phyloP scores from a whole-genome alignment of 805 yeast species.

The Saturnispora quitensis region DNA sequence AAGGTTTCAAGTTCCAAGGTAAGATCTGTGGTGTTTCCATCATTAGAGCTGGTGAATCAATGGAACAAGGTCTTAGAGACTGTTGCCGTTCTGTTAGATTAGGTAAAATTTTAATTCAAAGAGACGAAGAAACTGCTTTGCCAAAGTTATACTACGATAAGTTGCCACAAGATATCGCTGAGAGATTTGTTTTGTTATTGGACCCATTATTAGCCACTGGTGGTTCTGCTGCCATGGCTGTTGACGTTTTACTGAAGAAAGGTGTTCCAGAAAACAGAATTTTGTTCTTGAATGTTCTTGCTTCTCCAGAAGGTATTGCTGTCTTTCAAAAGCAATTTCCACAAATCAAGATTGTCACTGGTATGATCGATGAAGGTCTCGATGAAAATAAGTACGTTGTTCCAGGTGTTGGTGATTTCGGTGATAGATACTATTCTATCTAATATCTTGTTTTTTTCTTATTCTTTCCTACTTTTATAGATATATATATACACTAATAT shows the following conservation, averaged over 20 bases:
- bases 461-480: not conserved
- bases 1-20: conserved; percentile 78
- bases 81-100: conserved; percentile 94
- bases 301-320: conserved; percentile 89
- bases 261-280: conserved; percentile 88
- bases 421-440: conserved; percentile 93
- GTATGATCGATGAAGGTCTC: conserved; percentile 81
- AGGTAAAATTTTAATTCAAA: conserved; percentile 92
- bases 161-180: conserved; percentile 84
- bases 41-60: conserved; percentile 97
- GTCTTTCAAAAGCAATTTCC: conserved; percentile 76
- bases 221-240: conserved; percentile 96
- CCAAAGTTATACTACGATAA: conserved; percentile 91
- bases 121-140: conserved; percentile 95
- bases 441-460: conserved; percentile 23
- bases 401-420: conserved; percentile 97
- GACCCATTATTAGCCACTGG: conserved; percentile 99
- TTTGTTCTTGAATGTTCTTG: conserved; percentile 80
- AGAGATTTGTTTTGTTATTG: conserved; percentile 79
- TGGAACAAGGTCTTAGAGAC: conserved; percentile 97
- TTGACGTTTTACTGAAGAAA: conserved; percentile 74
- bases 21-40: conserved; percentile 97
- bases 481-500: not conserved
- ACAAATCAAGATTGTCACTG: conserved; percentile 80
- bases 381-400: conserved; percentile 78